Percentiles rank a stretch among this genome's conserved stretches.
Evolutionary conservation across 2,329 filamentous ascomycete species (phyloP).

Genomic region (Davidsoniella virescens): DNA sequence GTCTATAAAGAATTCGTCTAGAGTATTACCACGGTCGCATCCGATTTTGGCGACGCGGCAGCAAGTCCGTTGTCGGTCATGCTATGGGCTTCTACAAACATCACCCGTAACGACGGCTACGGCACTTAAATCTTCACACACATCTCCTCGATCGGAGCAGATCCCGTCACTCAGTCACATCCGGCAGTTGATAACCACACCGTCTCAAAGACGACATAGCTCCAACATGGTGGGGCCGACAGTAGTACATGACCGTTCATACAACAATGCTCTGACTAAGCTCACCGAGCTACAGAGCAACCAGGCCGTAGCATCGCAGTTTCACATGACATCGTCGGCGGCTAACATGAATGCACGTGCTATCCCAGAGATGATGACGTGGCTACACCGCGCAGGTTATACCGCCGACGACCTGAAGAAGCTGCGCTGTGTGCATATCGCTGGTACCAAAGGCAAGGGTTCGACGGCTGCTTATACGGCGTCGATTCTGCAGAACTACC

Average conservation of each 20-base stretch:
- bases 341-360: conserved; percentile 48
- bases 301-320: conserved; percentile 42
- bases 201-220: too few relatives aligned
- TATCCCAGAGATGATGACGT: conserved; percentile 67
- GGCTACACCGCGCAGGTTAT: conserved; percentile 62
- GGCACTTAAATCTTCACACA: too few relatives aligned
- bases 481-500: conserved; percentile 45
- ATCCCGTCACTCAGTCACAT: too few relatives aligned
- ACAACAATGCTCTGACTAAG: conserved; percentile 53
- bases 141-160: too few relatives aligned
- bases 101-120: too few relatives aligned
- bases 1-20: too few relatives aligned
- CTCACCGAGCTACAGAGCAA: conserved; percentile 71
- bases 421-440: conserved; percentile 56
- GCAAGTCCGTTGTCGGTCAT: too few relatives aligned
- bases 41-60: too few relatives aligned
- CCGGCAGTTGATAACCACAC: too few relatives aligned
- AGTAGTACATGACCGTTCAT: conserved; percentile 21
- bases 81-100: too few relatives aligned
- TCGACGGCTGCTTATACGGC: conserved; percentile 75
- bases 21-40: too few relatives aligned
- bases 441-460: conserved; percentile 89
- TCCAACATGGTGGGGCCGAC: not conserved
- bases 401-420: conserved; percentile 29
- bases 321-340: conserved; percentile 21